Conservation (phyloP, 2,329 filamentous ascomycete genomes). For the Talaromyces sp. region DNA sequence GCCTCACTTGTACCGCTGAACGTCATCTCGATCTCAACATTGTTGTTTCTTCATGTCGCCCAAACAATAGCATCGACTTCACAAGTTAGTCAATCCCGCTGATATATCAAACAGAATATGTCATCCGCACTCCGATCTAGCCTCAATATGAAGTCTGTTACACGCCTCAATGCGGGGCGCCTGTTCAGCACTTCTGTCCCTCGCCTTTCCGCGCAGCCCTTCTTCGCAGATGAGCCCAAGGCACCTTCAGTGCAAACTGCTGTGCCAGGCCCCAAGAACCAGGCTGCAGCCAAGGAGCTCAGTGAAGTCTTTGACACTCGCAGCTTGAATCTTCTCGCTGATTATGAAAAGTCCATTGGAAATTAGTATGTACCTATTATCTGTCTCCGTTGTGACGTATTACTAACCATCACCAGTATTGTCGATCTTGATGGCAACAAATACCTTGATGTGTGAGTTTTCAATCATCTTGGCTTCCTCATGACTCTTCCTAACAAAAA, state of each 20-base stretch:
- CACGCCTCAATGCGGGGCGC: constrained; percentile 36
- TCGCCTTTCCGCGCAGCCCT: constrained; percentile 45
- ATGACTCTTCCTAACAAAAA: constrained; percentile 4
- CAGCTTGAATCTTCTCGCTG: constrained; percentile 77
- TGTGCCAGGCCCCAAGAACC: constrained; percentile 75
- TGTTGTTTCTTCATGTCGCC: neutral
- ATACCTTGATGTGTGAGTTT: constrained; percentile 50
- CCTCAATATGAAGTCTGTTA: constrained; percentile 32
- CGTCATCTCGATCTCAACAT: neutral
- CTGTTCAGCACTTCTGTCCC: constrained; percentile 38
- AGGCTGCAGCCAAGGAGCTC: constrained; percentile 67
- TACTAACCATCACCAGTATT: constrained; percentile 34
- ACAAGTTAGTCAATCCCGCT: neutral
- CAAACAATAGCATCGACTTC: neutral
- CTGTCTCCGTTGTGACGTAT: constrained; percentile 21
- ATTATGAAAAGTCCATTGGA: constrained; percentile 71
- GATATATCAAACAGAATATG: constrained; percentile 27
- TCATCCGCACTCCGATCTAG: constrained; percentile 39
- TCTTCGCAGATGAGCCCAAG: constrained; percentile 59
- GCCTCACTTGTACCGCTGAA: neutral
- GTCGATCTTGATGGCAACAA: constrained; percentile 53
- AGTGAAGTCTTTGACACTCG: constrained; percentile 80
- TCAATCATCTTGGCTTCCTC: neutral
- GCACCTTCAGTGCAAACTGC: constrained; percentile 55
- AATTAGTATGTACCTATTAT: constrained; percentile 63